Evolutionary conservation across 2,329 filamentous ascomycete species (phyloP), one percentile per base, ranked within the genome.

Genomic region (Lasiodiplodia sp.): DNA sequence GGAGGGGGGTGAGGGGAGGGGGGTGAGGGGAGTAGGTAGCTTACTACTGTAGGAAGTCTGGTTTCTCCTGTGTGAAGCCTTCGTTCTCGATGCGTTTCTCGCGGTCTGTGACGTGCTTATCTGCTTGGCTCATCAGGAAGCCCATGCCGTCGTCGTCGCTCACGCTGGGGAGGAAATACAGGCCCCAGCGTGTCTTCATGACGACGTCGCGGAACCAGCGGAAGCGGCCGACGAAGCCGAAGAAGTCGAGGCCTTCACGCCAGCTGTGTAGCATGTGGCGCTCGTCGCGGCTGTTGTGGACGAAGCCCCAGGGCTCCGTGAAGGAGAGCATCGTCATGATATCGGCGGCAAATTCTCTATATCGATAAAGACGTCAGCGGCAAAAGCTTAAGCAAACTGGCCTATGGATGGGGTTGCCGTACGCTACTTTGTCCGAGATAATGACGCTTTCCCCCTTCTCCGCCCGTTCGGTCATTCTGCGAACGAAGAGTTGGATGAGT

Each of bases 271-370:
- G 71, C 23, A 82, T 74, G 16, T 71, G 69, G 31, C 77, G 75
- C 69, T 82, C 79, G 70, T 82, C 81, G 28, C 78, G 75, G 67
- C 78, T 75, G 56, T 81, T 79, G 69, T 74, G 67, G 16, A 83
- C 77, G 64, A 80, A 80, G 0, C 80, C 80, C 74, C 79, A 82
- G 3, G 79, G 73, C 3, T 76, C 57, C 4, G 72, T 73, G 69
- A 83, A 83, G 2, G 75, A 75, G 10, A 83, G 74, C 74, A 79
- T 78, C 8, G 77, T 79, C 76, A 83, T 79, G 51, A 81, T 77
- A 57, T 83, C 81, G 4, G 79, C 79, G 2, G 80, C 79, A 69
- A 81, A 82, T 68, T 82, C 75, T 21, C 73, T 74, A 28, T 47
- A 5, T 18, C 7, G n/a, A 4, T 4, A 18, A 5, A 23, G 8